These are phyloP conservation scores for Carex cristatella DNA, from an alignment of 176 grass and related monocot genomes.

Conservation along the genomic window DNA sequence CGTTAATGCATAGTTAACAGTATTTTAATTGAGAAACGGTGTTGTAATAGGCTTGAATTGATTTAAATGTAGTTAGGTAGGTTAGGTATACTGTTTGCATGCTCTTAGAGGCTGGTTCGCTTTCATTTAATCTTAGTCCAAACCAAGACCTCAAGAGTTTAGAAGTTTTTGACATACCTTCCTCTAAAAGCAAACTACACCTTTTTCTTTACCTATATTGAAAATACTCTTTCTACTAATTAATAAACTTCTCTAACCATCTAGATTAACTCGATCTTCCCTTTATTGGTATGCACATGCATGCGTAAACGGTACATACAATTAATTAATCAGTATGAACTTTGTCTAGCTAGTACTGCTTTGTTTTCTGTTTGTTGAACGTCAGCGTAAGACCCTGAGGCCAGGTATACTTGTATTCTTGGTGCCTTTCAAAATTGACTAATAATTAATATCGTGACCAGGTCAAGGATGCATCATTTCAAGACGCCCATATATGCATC, in stretches of 20 bases:
- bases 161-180: constrained; percentile 15
- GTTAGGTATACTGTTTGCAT: constrained; percentile 26
- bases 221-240: background rate
- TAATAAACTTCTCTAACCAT: constrained; percentile 11
- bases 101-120: constrained; percentile 12
- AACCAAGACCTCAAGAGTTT: constrained; percentile 6
- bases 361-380: background rate
- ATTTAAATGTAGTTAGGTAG: constrained; percentile 33
- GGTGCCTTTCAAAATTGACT: background rate
- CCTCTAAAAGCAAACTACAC: constrained; percentile 17
- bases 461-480: background rate
- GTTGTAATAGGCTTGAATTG: background rate
- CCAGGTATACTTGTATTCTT: background rate
- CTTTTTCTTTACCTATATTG: constrained; percentile 11
- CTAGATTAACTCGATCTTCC: background rate
- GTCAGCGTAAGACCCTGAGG: background rate
- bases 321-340: background rate
- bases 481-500: background rate
- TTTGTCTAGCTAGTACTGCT: background rate
- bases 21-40: background rate
- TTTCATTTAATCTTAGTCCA: constrained; percentile 3
- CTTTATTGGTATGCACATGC: background rate
- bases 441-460: background rate
- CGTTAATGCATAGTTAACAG: no score
- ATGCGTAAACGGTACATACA: background rate